Conservation (phyloP, 176 grass and related monocot species). For the Zoysia pacifica region DNA sequence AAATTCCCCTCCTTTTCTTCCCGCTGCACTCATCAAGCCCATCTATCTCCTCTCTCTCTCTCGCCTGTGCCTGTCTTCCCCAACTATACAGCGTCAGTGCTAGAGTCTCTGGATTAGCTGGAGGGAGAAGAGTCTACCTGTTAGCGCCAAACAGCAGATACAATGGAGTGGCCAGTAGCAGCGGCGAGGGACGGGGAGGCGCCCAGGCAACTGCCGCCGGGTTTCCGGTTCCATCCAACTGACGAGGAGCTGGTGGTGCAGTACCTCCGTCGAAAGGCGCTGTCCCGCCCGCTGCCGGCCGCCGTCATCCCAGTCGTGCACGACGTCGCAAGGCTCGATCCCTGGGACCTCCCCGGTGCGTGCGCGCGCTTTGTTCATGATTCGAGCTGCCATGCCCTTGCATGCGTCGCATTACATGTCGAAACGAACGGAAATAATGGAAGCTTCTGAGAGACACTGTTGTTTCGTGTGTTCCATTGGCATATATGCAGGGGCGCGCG, state of each 20-base stretch:
- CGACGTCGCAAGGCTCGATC: constrained; percentile 44
- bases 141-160: background rate
- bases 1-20: constrained; percentile 53
- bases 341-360: constrained; percentile 70
- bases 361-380: background rate
- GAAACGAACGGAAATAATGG: background rate
- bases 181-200: constrained; percentile 34
- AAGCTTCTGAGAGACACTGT: background rate
- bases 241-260: constrained; percentile 81
- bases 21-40: constrained; percentile 47
- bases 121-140: background rate
- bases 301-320: constrained; percentile 70
- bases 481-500: constrained; percentile 46
- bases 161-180: background rate
- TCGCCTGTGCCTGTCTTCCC: background rate
- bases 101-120: constrained; percentile 6
- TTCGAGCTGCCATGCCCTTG: background rate
- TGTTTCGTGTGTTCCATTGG: background rate
- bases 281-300: constrained; percentile 63
- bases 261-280: constrained; percentile 67
- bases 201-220: constrained; percentile 60
- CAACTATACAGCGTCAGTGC: constrained; percentile 27
- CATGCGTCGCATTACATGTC: background rate
- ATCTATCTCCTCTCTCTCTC: background rate
- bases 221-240: constrained; percentile 83